Evolutionary conservation across 352 stramenopile genomes (phyloP).

Genomic region (Phytophthora cajani): DNA sequence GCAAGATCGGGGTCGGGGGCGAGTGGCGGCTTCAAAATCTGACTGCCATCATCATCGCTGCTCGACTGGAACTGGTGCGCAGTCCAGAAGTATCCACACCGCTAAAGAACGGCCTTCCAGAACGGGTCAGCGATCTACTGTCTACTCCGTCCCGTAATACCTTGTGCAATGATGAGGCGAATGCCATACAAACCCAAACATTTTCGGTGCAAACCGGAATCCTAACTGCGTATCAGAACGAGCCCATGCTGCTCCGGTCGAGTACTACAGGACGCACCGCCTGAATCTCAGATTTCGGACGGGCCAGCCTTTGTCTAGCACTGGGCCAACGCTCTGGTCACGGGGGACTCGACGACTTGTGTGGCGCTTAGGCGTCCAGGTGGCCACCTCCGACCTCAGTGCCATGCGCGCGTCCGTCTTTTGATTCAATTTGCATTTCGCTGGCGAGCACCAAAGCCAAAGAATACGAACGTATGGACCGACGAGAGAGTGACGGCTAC

Average conservation of each 20-base stretch:
- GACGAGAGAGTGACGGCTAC: constrained; percentile 24
- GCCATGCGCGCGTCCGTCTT: background rate
- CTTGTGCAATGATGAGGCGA: constrained; percentile 4
- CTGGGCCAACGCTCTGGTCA: constrained; percentile 11
- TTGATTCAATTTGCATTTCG: constrained; percentile 34
- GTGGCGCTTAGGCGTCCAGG: constrained; percentile 16
- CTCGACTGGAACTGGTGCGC: background rate
- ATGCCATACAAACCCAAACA: background rate
- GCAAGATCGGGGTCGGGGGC: constrained; percentile 10
- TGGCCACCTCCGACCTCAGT: constrained; percentile 13
- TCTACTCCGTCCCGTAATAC: background rate
- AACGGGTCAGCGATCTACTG: constrained; percentile 19
- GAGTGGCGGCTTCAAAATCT: constrained; percentile 30
- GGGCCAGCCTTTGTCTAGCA: constrained; percentile 7
- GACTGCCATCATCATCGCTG: background rate
- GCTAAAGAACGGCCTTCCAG: constrained; percentile 25
- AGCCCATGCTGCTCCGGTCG: background rate
- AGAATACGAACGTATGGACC: constrained; percentile 16
- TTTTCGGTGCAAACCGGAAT: background rate
- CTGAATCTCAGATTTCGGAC: constrained; percentile 28
- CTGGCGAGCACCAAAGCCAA: constrained; percentile 10
- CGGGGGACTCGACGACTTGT: constrained; percentile 3
- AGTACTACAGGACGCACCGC: constrained; percentile 1
- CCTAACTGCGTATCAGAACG: constrained; percentile 11
- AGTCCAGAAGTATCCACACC: constrained; percentile 32